Evolutionary conservation across 345 rosid genomes (phyloP).

Genomic region (Salix arbutifolia): DNA sequence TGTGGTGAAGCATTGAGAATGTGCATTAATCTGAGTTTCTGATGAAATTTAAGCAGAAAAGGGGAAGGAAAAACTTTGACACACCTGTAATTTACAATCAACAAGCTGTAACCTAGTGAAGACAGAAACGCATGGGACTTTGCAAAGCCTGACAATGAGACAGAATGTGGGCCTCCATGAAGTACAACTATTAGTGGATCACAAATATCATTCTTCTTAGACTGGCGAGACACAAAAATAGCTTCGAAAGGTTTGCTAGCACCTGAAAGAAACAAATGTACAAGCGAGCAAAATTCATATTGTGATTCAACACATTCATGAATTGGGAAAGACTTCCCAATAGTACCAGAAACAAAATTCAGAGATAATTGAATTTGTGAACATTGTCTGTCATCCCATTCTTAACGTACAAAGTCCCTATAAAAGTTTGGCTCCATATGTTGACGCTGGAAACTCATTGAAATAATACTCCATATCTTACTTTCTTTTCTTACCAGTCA

Average conservation of each 20-base stretch:
- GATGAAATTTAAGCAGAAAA: neutral
- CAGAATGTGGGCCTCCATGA: constrained; percentile 91
- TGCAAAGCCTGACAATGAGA: constrained; percentile 59
- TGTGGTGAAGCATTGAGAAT: neutral
- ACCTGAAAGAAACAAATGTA: constrained; percentile 42
- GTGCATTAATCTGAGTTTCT: neutral
- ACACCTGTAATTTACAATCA: constrained; percentile 90
- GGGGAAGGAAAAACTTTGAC: neutral
- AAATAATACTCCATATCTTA: neutral
- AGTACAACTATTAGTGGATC: constrained; percentile 72
- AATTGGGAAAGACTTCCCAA: neutral
- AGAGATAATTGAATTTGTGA: neutral
- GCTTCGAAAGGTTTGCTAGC: constrained; percentile 73
- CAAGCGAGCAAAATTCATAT: neutral
- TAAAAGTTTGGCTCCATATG: neutral
- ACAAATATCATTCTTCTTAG: constrained; percentile 33
- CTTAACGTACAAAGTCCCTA: neutral
- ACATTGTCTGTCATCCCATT: neutral
- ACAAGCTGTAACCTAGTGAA: constrained; percentile 68
- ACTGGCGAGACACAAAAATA: constrained; percentile 64
- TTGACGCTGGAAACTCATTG: neutral
- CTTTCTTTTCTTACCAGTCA: too few relatives aligned
- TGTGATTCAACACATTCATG: neutral
- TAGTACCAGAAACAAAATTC: neutral
- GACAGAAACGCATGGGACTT: constrained; percentile 67